phyloP scores from a whole-genome alignment of 1,284 basidiomycete genomes.

The Porodaedalea pini region DNA sequence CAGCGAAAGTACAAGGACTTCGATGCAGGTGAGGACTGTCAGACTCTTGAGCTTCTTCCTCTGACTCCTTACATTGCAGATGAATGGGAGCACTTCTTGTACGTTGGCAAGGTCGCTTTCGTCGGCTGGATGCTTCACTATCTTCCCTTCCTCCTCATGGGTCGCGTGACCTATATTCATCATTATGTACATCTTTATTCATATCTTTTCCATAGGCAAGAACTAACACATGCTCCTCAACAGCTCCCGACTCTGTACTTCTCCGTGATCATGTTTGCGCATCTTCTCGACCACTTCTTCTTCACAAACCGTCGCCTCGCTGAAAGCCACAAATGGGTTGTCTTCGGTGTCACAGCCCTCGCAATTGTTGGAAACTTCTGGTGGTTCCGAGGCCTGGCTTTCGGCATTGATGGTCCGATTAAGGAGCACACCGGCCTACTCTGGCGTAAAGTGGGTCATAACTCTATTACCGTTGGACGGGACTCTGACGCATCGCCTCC shows the following conservation, averaged over 20 bases:
- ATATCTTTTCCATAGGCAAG: background rate
- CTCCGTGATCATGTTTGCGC: conserved; percentile 87
- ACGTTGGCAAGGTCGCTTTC: conserved; percentile 88
- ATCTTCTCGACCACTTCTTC: conserved; percentile 89
- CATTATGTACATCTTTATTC: conserved; percentile 63
- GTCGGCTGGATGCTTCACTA: conserved; percentile 94
- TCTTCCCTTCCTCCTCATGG: conserved; percentile 93
- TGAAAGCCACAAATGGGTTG: conserved; percentile 62
- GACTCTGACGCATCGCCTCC: background rate
- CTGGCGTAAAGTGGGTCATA: conserved; percentile 74
- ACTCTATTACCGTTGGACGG: background rate
- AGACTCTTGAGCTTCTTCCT: conserved; percentile 10
- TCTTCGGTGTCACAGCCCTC: conserved; percentile 61
- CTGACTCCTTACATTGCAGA: conserved; percentile 35
- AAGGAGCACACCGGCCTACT: conserved; percentile 72
- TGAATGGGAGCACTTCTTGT: conserved; percentile 94
- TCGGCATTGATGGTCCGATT: conserved; percentile 85
- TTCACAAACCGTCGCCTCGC: conserved; percentile 71
- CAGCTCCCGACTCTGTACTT: conserved; percentile 95
- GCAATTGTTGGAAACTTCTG: conserved; percentile 79
- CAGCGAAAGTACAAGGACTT: conserved; percentile 92
- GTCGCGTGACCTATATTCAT: conserved; percentile 87
- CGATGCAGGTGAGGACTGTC: conserved; percentile 60
- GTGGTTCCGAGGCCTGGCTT: conserved; percentile 91
- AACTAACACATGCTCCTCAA: conserved; percentile 1